Base-by-base conservation (phyloP, 495 filamentous ascomycete genomes). In the Podospora tetraspora region DNA sequence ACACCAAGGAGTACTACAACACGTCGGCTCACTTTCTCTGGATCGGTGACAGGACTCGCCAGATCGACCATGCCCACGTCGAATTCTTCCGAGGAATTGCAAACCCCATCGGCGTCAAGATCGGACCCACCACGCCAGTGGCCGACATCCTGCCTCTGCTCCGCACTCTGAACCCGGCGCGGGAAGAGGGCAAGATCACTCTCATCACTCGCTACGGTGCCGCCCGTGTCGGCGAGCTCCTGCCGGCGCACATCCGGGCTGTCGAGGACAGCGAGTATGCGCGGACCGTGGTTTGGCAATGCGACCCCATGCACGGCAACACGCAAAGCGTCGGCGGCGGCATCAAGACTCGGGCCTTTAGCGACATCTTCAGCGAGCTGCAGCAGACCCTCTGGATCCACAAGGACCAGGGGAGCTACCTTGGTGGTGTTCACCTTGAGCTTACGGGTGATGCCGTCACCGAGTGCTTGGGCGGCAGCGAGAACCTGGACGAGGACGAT, bases 281-380 rank as follows among this genome's bases (percentile, higher is more conserved):
- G 2, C 88, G 94, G 76, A 75, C 86, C 23, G 93, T 96, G 16
- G 92, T 99, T 69, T 99, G 95, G 95, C 92, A 97, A 78, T 97
- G 93, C 79, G 95, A 99, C 79, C 95, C 95, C 12, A 98, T 98
- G 96, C 95, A 99, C 81, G 95, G 95, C 56, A 93, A 93, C 78
- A 92, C 90, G 23, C 82, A 82, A 64, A 84, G 87, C 22, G 93
- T 92, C 0, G 81, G 88, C 0, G 82, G 84, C 0, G 89, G 88
- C 10, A 84, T 97, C 76, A 99, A 99, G 82, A 99, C 95, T 3
- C 85, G 96, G 3, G 87, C 89, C 63, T 98, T 98, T 79, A 84
- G 84, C 43, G 87, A 91, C 77, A 96, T 99, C 68, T 86, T 97
- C 71, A 87, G 85, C 13, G 96, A 98, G 82, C 82, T 98, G 56